Evolutionary conservation across 768 basidiomycete genomes (phyloP), one percentile per base, ranked within the genome.

Genomic region (Boletus rufocinnamomeus): DNA sequence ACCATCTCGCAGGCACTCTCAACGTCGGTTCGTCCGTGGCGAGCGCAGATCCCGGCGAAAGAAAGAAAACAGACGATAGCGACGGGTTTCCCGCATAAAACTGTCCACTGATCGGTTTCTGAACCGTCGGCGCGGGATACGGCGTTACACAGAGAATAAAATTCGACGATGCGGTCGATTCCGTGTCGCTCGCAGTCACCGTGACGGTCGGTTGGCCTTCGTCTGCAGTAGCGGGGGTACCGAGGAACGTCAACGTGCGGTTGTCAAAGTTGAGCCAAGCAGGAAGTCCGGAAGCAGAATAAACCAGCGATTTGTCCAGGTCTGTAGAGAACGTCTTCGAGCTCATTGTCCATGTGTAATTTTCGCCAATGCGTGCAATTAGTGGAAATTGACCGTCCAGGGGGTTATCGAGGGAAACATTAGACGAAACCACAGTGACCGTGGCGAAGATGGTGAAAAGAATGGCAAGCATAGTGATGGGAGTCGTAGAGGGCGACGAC

Each of bases 1-100:
- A 91, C 93, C 94, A 96, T 46, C 76, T 72, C 8, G 83, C 83
- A 1, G 93, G 93, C 11, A 96, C 83, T 51, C 93, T 79, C 55
- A 97, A 69, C 50, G 80, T 76, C 54, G 87, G 86, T 50, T 74
- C 76, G 47, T 72, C 65, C 17, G 77, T 78, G 30, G 69, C 66
- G 32, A 92, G 74, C 16, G 86, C 83, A 23, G 89, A 88, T 45
- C 78, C 76, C 3, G 79, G 72, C n/a, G 83, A 76, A 41, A 92
- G 74, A 56, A 84, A 72, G 65, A 84, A 93, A 37, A 91, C 88
- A 6, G 93, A 94, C 5, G 90, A 89, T 52, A 95, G 75, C 40
- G 84, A 85, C 34, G 78, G 79, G 64, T 86, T 91, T 59, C 73
- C 76, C 21, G 75, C 67, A 41, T 75, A 76, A 77, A 89, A 92